A percentile compares a stretch with the other conserved stretches of the same genome.
Evolutionary conservation across 2,329 filamentous ascomycete species (phyloP).

Genomic region (Paecilomyces variotii): DNA sequence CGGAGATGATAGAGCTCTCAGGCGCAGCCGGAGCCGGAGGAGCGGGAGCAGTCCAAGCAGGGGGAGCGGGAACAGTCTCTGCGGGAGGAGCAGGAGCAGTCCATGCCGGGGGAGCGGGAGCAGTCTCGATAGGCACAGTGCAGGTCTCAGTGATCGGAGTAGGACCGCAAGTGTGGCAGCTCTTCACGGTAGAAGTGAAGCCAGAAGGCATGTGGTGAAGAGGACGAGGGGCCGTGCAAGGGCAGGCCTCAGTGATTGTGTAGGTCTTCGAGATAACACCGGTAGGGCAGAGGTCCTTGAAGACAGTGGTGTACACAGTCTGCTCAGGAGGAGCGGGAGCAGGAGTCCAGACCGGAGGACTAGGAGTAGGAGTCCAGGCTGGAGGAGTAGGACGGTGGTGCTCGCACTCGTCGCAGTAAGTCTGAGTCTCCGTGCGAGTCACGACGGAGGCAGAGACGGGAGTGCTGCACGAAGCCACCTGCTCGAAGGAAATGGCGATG

Average conservation of each 20-base stretch:
- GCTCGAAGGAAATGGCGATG: background rate
- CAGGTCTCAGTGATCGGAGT: background rate
- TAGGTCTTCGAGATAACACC: slow-evolving; percentile 15
- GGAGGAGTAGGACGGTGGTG: background rate
- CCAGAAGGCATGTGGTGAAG: slow-evolving; percentile 7
- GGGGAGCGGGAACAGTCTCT: background rate
- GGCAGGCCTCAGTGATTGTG: slow-evolving; percentile 25
- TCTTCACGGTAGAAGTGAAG: slow-evolving; percentile 13
- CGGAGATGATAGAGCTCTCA: background rate
- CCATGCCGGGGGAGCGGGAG: background rate
- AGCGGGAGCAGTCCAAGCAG: background rate
- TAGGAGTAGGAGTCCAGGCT: background rate
- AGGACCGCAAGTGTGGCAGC: slow-evolving; percentile 9
- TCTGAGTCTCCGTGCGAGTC: background rate
- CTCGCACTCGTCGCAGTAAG: background rate
- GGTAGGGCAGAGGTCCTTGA: background rate
- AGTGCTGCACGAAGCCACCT: background rate
- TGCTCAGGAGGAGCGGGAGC: background rate
- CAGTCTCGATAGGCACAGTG: background rate
- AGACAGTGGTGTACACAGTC: background rate
- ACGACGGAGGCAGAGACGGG: background rate
- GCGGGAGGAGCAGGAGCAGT: background rate
- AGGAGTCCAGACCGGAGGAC: background rate
- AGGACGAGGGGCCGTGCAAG: slow-evolving; percentile 10
- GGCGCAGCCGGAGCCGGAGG: background rate